These are phyloP conservation scores for Calonectria hawksworthii DNA, from an alignment of 2,329 filamentous ascomycete species.

Conservation along the genomic window DNA sequence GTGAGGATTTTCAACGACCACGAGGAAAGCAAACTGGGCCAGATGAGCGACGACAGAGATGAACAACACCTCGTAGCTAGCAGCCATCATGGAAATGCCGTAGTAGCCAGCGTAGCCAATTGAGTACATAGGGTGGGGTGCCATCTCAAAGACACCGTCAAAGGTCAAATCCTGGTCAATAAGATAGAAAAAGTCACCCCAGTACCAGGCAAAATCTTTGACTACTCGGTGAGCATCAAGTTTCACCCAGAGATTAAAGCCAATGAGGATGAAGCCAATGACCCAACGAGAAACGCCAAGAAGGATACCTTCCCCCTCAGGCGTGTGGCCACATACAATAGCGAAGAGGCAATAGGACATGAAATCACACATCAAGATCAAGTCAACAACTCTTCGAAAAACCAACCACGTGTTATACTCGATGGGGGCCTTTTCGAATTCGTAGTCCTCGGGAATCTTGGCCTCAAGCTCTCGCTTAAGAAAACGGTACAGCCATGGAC, in stretches of 20 bases:
- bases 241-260: slow-evolving; percentile 99
- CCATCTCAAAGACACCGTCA: slow-evolving; percentile 99
- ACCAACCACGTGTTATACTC: slow-evolving; percentile 99
- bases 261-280: slow-evolving; percentile 81
- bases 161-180: slow-evolving; percentile 98
- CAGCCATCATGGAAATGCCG: slow-evolving; percentile 97
- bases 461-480: slow-evolving; percentile 92
- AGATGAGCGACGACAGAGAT: slow-evolving; percentile 96
- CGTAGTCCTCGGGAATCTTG: slow-evolving; percentile 94
- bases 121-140: slow-evolving; percentile 98
- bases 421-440: slow-evolving; percentile 90
- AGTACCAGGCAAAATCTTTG: slow-evolving; percentile 99
- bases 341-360: slow-evolving; percentile 97
- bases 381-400: slow-evolving; percentile 93
- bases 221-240: slow-evolving; percentile 97
- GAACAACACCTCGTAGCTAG: slow-evolving; percentile 96
- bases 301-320: slow-evolving; percentile 77
- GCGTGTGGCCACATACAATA: slow-evolving; percentile 84
- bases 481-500: slow-evolving; percentile 84
- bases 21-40: slow-evolving; percentile 93
- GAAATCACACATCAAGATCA: slow-evolving; percentile 99
- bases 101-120: slow-evolving; percentile 99
- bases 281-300: slow-evolving; percentile 84
- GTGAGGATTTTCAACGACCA: slow-evolving; percentile 94
- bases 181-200: slow-evolving; percentile 99